Conservation (phyloP, 495 filamentous ascomycete species). For the Penicilliopsis zonata region DNA sequence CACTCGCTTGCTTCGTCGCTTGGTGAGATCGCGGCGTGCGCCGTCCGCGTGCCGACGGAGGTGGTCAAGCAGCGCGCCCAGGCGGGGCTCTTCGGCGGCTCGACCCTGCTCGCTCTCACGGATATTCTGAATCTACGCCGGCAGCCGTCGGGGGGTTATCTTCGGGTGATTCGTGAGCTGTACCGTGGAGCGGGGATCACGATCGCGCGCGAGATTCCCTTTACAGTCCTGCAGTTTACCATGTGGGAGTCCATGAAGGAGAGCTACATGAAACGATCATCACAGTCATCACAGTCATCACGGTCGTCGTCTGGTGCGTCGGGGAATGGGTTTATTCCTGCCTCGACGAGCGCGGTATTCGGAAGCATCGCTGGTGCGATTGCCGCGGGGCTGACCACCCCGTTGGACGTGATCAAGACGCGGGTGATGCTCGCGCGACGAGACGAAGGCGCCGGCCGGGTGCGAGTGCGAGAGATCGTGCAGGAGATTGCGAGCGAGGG, state of each 20-base stretch:
- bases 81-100: slow-evolving; percentile 53
- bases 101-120: slow-evolving; percentile 42
- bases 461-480: slow-evolving; percentile 47
- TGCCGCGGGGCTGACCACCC: slow-evolving; percentile 82
- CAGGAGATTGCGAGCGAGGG: slow-evolving; percentile 60
- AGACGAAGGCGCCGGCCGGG: slow-evolving; percentile 24
- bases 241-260: slow-evolving; percentile 90
- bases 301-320: slow-evolving; percentile 2
- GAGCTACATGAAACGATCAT: slow-evolving; percentile 28
- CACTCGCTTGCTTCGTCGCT: slow-evolving; percentile 84
- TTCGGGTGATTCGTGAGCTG: slow-evolving; percentile 63
- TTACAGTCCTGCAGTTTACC: slow-evolving; percentile 93
- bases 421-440: slow-evolving; percentile 74
- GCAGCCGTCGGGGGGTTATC: slow-evolving; percentile 18
- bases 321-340: slow-evolving; percentile 38
- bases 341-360: slow-evolving; percentile 72
- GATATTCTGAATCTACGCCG: slow-evolving; percentile 51
- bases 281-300: slow-evolving; percentile 8
- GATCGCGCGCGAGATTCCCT: slow-evolving; percentile 90
- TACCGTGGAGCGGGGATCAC: slow-evolving; percentile 89
- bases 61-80: slow-evolving; percentile 96
- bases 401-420: slow-evolving; percentile 93
- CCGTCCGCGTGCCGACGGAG: slow-evolving; percentile 87
- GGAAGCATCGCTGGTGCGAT: slow-evolving; percentile 75
- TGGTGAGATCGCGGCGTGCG: slow-evolving; percentile 87